A percentile compares a stretch with the other conserved stretches of the same genome.
These are phyloP conservation scores for Myxozyma udenii DNA, from an alignment of 805 yeast species.

Conservation along the genomic window DNA sequence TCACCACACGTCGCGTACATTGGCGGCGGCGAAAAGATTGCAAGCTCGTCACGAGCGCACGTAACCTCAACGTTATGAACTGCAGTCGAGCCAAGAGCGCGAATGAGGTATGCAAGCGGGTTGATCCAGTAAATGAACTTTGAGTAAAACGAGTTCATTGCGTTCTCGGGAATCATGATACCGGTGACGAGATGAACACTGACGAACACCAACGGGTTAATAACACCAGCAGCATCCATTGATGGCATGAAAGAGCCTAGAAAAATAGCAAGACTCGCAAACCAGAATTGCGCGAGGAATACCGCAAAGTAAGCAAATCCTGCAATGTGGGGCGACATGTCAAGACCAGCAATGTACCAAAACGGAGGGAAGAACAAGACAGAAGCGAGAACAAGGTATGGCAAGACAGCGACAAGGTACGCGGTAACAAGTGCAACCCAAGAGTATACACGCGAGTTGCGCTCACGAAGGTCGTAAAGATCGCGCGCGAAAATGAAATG, in stretches of 20 bases:
- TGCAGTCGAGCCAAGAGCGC: slow-evolving; percentile 54
- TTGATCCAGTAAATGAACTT: slow-evolving; percentile 69
- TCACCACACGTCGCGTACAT: slow-evolving; percentile 44
- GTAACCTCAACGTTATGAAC: slow-evolving; percentile 49
- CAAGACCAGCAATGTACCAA: slow-evolving; percentile 72
- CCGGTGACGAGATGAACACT: slow-evolving; percentile 73
- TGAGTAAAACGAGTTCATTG: slow-evolving; percentile 67
- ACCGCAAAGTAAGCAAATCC: slow-evolving; percentile 45
- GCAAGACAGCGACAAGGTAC: slow-evolving; percentile 57
- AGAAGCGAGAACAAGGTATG: slow-evolving; percentile 56
- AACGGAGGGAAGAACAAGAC: slow-evolving; percentile 57
- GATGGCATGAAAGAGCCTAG: slow-evolving; percentile 40
- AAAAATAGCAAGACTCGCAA: slow-evolving; percentile 45
- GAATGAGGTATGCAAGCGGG: slow-evolving; percentile 66
- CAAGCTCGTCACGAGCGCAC: slow-evolving; percentile 51
- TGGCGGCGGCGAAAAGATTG: slow-evolving; percentile 49
- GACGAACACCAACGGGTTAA: slow-evolving; percentile 56
- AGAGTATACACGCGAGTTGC: slow-evolving; percentile 66
- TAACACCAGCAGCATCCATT: slow-evolving; percentile 48
- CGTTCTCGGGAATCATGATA: slow-evolving; percentile 56
- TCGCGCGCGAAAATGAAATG: slow-evolving; percentile 61
- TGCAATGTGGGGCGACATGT: slow-evolving; percentile 49
- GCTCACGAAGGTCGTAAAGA: slow-evolving; percentile 67
- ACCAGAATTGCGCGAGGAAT: slow-evolving; percentile 31
- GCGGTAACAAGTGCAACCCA: slow-evolving; percentile 59